Conservation (phyloP, 352 stramenopile species). For the Globisporangium middletonii region DNA sequence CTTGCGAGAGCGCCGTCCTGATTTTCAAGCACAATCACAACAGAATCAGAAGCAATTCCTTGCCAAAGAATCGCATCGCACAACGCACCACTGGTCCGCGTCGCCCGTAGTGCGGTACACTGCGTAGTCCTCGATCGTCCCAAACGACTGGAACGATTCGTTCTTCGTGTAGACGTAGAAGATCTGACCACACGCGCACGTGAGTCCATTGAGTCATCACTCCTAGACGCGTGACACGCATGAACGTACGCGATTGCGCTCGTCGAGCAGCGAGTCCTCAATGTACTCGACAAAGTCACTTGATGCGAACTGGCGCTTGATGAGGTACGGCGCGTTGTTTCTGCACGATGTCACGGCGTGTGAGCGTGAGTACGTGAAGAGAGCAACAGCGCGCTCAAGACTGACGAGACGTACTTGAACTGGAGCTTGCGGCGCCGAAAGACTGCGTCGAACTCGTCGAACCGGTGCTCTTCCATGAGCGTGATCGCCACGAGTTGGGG, state of each 20-base stretch:
- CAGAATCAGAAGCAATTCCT: neutral
- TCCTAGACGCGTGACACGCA: neutral
- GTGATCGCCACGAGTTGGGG: conserved; percentile 36
- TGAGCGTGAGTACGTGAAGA: too few relatives aligned
- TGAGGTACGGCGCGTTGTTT: conserved; percentile 67
- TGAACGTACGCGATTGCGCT: conserved; percentile 57
- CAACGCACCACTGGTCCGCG: conserved; percentile 36
- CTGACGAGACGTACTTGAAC: conserved; percentile 32
- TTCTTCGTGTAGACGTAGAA: conserved; percentile 82
- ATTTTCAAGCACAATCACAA: neutral
- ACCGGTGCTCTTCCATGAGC: conserved; percentile 34
- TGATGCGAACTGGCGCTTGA: conserved; percentile 66
- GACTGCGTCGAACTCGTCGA: conserved; percentile 52
- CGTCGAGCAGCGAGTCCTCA: conserved; percentile 72
- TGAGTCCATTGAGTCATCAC: neutral
- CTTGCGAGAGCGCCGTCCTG: conserved; percentile 69
- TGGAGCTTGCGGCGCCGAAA: conserved; percentile 55
- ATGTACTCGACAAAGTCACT: conserved; percentile 70
- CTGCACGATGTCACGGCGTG: conserved; percentile 15
- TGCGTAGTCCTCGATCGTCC: conserved; percentile 63
- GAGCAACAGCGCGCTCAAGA: conserved; percentile 1
- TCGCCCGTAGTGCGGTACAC: conserved; percentile 39
- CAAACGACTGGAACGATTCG: conserved; percentile 61
- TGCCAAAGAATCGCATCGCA: neutral
- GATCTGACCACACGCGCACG: conserved; percentile 18